Conservation (phyloP, 2,329 filamentous ascomycete species). For the Malbranchea zuffiana region DNA sequence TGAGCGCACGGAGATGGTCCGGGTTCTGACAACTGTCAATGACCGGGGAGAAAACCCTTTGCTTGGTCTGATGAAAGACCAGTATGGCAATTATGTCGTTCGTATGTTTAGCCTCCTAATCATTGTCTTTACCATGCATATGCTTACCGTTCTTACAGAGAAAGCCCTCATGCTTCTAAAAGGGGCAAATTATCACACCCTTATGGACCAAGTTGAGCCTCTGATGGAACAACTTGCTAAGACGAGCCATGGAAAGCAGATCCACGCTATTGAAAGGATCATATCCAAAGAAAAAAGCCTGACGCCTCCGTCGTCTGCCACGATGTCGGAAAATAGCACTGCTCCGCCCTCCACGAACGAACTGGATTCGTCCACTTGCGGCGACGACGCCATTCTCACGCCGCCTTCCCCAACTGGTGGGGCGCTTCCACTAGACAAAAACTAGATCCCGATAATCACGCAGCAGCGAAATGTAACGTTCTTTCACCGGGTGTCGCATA, state of each 20-base stretch:
- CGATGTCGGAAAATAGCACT: neutral
- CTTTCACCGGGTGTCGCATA: no score
- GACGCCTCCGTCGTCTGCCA: neutral
- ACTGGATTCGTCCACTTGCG: neutral
- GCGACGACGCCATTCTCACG: neutral
- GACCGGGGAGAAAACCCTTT: constrained; percentile 60
- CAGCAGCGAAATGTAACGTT: no score
- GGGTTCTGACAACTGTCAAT: constrained; percentile 48
- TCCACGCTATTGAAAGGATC: constrained; percentile 49
- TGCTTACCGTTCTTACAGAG: constrained; percentile 45
- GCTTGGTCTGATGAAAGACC: constrained; percentile 70
- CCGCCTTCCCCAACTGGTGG: neutral
- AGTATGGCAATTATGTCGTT: constrained; percentile 92
- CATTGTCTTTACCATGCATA: neutral
- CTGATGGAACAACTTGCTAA: constrained; percentile 54
- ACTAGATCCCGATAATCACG: no score
- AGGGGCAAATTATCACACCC: constrained; percentile 46
- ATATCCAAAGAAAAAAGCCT: neutral
- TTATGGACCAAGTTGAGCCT: constrained; percentile 54
- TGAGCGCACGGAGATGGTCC: constrained; percentile 60
- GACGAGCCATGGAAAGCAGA: constrained; percentile 55
- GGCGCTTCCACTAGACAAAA: no score
- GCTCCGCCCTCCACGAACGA: neutral
- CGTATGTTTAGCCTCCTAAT: constrained; percentile 50
- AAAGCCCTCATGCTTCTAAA: constrained; percentile 60